Percentiles rank a stretch among this genome's conserved stretches.
phyloP scores from a whole-genome alignment of 768 basidiomycete genomes.

The Macrolepiota dolichaula region DNA sequence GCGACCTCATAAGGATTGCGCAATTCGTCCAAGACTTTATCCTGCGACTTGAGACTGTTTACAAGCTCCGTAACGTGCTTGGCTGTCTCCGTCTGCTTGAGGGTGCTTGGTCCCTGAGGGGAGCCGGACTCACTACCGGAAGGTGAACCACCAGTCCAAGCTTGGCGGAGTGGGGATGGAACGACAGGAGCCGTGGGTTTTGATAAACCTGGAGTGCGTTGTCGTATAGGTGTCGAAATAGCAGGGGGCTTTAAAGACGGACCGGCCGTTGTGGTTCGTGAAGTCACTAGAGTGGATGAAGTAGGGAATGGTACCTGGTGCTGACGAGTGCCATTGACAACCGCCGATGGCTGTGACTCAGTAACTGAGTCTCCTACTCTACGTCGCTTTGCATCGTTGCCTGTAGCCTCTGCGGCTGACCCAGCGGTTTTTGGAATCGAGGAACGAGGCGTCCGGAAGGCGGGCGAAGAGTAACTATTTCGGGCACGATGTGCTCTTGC shows the following conservation, averaged over 20 bases:
- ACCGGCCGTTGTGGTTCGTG: constrained; percentile 21
- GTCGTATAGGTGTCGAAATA: constrained; percentile 27
- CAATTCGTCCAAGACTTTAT: constrained; percentile 40
- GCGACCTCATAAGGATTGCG: constrained; percentile 78
- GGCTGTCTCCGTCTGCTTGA: constrained; percentile 62
- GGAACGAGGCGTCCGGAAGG: constrained; percentile 56
- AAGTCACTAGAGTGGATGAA: constrained; percentile 24
- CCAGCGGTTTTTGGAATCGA: constrained; percentile 33
- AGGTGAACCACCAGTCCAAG: constrained; percentile 52
- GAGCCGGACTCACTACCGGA: constrained; percentile 7
- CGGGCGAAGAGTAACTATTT: constrained; percentile 73
- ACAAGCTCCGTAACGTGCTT: constrained; percentile 67
- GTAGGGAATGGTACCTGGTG: constrained; percentile 31
- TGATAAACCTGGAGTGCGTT: constrained; percentile 36
- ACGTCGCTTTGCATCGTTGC: constrained; percentile 56
- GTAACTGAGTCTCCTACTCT: constrained; percentile 42
- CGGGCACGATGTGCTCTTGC: constrained; percentile 47
- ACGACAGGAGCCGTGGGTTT: constrained; percentile 62
- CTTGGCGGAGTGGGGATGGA: constrained; percentile 74
- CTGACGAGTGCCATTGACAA: constrained; percentile 14
- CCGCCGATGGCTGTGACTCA: constrained; percentile 22
- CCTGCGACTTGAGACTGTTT: constrained; percentile 65
- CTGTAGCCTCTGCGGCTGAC: constrained; percentile 15
- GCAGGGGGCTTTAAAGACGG: constrained; percentile 16
- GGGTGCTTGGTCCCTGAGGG: constrained; percentile 5